Evolutionary conservation across 139 green algal species (phyloP).

Genomic region (Micractinium conductrix): DNA sequence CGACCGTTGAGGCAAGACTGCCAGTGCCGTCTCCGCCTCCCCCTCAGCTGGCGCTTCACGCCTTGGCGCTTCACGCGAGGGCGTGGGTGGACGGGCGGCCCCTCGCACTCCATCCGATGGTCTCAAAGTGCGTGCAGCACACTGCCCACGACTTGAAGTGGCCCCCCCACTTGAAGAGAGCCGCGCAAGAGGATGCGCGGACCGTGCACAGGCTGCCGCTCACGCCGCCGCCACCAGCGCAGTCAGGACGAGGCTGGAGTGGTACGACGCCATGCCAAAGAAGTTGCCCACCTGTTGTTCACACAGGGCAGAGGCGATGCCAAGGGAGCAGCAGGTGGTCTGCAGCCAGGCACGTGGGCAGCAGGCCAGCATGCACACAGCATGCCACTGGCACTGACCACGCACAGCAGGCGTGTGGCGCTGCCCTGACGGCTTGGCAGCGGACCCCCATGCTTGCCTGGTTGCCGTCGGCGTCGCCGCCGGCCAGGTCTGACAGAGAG

Average conservation of each 20-base stretch:
- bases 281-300: background rate
- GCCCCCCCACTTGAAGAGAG: too few relatives aligned
- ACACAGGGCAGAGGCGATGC: background rate
- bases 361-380: background rate
- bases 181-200: too few relatives aligned
- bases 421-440: background rate
- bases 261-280: background rate
- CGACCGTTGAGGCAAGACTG: too few relatives aligned
- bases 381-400: too few relatives aligned
- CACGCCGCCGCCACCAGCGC: background rate
- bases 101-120: too few relatives aligned
- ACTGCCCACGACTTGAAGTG: too few relatives aligned
- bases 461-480: slow-evolving; percentile 6
- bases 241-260: background rate
- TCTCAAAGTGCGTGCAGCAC: too few relatives aligned
- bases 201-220: too few relatives aligned
- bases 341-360: background rate
- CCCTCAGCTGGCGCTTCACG: too few relatives aligned
- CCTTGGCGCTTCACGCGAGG: too few relatives aligned
- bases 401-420: background rate
- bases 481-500: slow-evolving; percentile 12
- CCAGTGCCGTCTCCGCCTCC: too few relatives aligned
- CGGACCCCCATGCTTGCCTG: background rate
- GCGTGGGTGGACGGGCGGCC: too few relatives aligned
- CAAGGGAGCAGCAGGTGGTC: background rate